Evolutionary conservation across 306 rosid species (phyloP).

Genomic region (Geum urbanum): DNA sequence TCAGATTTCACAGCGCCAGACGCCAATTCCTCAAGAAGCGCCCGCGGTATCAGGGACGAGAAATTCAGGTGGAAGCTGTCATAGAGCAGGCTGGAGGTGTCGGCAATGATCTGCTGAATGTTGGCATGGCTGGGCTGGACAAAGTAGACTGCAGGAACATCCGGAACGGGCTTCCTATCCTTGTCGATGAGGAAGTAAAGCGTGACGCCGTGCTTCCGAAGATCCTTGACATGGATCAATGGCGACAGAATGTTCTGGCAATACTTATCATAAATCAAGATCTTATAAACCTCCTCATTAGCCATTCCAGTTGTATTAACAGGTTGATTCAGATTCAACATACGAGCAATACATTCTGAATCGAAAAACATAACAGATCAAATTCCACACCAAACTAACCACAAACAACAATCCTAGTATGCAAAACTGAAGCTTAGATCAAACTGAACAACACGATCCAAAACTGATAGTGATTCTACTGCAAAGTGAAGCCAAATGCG

Average conservation of each 20-base stretch:
- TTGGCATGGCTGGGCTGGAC: constrained; percentile 67
- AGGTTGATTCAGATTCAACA: constrained; percentile 95
- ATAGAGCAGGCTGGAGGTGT: constrained; percentile 64
- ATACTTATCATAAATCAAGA: constrained; percentile 75
- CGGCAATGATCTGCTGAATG: constrained; percentile 65
- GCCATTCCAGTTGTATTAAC: constrained; percentile 62
- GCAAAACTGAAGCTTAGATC: too few species aligned
- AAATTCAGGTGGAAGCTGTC: constrained; percentile 75
- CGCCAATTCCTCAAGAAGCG: constrained; percentile 88
- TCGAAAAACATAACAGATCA: constrained; percentile 12
- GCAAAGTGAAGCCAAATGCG: too few species aligned
- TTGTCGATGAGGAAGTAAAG: constrained; percentile 82
- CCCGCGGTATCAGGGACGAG: constrained; percentile 79
- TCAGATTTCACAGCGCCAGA: constrained; percentile 68
- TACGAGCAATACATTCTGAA: constrained; percentile 81
- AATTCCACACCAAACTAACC: constrained; percentile 4
- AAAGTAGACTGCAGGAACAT: constrained; percentile 90
- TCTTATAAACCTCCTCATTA: constrained; percentile 90
- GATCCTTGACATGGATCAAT: constrained; percentile 81
- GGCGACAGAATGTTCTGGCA: constrained; percentile 91
- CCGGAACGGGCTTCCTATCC: constrained; percentile 84
- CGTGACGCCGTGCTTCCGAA: constrained; percentile 93
- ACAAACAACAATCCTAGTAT: not conserved
- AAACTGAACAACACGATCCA: too few species aligned
- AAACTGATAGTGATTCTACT: too few species aligned